These are phyloP conservation scores for Suillus subluteus DNA, from an alignment of 768 basidiomycete genomes.

Conservation along the genomic window DNA sequence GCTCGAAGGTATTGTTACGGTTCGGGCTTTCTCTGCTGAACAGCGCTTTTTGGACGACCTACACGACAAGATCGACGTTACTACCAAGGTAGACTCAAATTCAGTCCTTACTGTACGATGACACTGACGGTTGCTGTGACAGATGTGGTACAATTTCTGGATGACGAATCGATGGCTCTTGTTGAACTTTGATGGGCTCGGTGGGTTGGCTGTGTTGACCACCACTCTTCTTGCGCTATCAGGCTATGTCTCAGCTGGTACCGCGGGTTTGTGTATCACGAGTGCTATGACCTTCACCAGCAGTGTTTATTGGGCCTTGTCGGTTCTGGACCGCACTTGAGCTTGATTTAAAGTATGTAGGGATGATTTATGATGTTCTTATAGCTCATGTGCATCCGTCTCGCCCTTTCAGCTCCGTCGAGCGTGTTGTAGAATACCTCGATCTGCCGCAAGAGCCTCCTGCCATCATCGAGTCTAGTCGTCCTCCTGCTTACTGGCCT, in stretches of 20 bases:
- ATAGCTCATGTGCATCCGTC: constrained; percentile 11
- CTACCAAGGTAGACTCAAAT: constrained; percentile 60
- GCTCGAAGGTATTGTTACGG: constrained; percentile 89
- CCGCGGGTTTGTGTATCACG: constrained; percentile 76
- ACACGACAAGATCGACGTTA: constrained; percentile 73
- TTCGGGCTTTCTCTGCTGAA: constrained; percentile 89
- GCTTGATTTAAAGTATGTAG: constrained; percentile 71
- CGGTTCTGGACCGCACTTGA: constrained; percentile 61
- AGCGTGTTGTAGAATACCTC: constrained; percentile 90
- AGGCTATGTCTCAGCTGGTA: constrained; percentile 58
- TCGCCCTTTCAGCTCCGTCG: constrained; percentile 65
- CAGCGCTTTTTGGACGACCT: constrained; percentile 74
- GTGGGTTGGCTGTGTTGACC: constrained; percentile 70
- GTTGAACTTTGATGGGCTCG: constrained; percentile 80
- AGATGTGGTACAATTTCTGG: constrained; percentile 91
- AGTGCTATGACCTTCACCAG: constrained; percentile 67
- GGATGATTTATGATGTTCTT: not conserved
- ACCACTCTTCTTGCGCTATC: constrained; percentile 80
- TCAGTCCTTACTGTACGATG: not conserved
- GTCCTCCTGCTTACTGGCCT: constrained; percentile 93
- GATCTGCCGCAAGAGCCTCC: constrained; percentile 88
- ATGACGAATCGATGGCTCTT: constrained; percentile 90
- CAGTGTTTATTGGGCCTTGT: constrained; percentile 54
- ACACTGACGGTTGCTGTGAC: not conserved
- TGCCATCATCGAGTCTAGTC: constrained; percentile 67